Conservation (phyloP, 2,329 filamentous ascomycete species). For the Pseudogymnoascus sp. region DNA sequence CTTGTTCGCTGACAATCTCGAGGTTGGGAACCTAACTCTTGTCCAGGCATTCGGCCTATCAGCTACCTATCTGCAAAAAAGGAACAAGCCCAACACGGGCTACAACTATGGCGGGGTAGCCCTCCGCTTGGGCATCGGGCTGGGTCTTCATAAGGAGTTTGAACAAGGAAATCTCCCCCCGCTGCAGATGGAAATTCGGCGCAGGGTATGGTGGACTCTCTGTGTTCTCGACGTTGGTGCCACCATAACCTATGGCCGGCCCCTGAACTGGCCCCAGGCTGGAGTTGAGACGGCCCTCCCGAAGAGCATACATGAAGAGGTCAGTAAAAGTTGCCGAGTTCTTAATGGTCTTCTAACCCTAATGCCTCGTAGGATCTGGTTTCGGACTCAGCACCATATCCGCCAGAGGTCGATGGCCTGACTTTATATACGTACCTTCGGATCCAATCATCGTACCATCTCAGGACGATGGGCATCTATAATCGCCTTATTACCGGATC, state of each 20-base stretch:
- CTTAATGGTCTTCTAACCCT: neutral
- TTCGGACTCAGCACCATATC: neutral
- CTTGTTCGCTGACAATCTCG: conserved; percentile 37
- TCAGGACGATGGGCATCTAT: conserved; percentile 8
- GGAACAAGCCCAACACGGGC: conserved; percentile 43
- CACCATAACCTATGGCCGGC: conserved; percentile 17
- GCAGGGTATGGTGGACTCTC: conserved; percentile 17
- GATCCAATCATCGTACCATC: conserved; percentile 8
- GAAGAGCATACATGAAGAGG: conserved; percentile 16
- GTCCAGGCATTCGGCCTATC: conserved; percentile 40
- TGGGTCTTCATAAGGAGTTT: conserved; percentile 37
- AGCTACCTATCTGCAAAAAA: conserved; percentile 44
- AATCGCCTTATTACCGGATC: conserved; percentile 6
- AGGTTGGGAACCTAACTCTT: conserved; percentile 38
- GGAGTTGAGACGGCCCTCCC: conserved; percentile 15
- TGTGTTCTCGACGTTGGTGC: conserved; percentile 18
- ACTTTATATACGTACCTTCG: conserved; percentile 10
- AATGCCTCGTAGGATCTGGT: neutral
- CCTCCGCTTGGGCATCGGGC: conserved; percentile 69
- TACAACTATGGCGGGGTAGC: conserved; percentile 82
- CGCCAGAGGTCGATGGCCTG: neutral
- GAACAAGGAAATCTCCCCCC: conserved; percentile 14
- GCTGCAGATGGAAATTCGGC: conserved; percentile 16
- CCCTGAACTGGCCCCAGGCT: conserved; percentile 14
- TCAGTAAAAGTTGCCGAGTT: neutral